Base-by-base conservation (phyloP, 345 rosid genomes). In the Eucalyptus erythrocorys region DNA sequence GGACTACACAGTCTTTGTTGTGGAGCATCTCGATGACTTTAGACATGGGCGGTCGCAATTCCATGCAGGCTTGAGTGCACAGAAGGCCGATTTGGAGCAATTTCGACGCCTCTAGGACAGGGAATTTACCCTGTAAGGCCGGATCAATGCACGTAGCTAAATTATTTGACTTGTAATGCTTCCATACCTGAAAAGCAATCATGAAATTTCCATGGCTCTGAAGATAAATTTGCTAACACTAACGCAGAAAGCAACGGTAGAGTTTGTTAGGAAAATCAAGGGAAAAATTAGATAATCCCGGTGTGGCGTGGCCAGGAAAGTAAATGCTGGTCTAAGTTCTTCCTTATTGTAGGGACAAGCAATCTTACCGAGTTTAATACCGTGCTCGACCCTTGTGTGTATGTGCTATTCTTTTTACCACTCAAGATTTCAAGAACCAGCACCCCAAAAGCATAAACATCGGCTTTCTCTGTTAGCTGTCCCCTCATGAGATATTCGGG, bases 391-490 rank as follows among this genome's bases (percentile, higher is more conserved):
- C 94, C 94, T 84, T 91, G 90, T 19, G 94, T 91, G 89, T 94
- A 95, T 26, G 92, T 93, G 19, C 92, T 92, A 90, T 95, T 97
- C 90, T 90, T 97, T 87, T 89, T 93, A 40, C 96, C 96, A 43
- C 92, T 91, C 48, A 92, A 92, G 89, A 95, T 90, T 91, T 97
- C 98, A 32, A 95, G 92, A 82, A 94, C 90, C 32, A 97, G 89
- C 88, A 97, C 96, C 87, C 98, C 98, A n/a, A 94, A 96, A 45
- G 96, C 95, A 88, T 95, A 95, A 64, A 97, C 96, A 89, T 97
- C 98, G 57, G 95, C 94, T 87, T 96, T 96, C 91, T 97, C 95
- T 22, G 97, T 94, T 55, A 95, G 87, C 82, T 94, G 95, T 42
- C 98, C 98, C 40, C 93, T 89, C 64, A 95, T 90, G 13, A 96